A percentile compares a stretch with the other conserved stretches of the same genome.
Evolutionary conservation across 495 filamentous ascomycete species (phyloP).

Genomic region (Penicillium herquei): DNA sequence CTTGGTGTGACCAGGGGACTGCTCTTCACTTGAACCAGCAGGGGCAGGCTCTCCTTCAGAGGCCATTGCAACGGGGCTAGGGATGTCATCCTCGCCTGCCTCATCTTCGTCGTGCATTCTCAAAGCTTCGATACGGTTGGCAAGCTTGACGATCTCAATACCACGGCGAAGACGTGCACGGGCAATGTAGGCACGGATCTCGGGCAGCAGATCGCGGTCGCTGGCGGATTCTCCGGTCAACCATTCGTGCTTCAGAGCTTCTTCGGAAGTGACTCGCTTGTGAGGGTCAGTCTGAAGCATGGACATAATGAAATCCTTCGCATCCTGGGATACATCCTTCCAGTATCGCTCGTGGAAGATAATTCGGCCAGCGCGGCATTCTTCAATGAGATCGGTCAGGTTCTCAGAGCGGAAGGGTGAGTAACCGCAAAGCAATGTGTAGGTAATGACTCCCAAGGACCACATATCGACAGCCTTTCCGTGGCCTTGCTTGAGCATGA

Average conservation of each 20-base stretch:
- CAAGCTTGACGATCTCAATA: constrained; percentile 94
- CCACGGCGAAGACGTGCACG: constrained; percentile 86
- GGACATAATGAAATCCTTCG: constrained; percentile 87
- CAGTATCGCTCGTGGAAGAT: constrained; percentile 99
- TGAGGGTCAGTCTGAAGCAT: constrained; percentile 78
- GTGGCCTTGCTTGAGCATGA: constrained; percentile 97
- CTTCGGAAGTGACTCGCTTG: constrained; percentile 74
- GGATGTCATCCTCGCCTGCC: constrained; percentile 73
- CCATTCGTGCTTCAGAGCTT: constrained; percentile 85
- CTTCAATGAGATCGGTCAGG: constrained; percentile 89
- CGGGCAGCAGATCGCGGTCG: constrained; percentile 94
- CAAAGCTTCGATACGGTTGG: constrained; percentile 95
- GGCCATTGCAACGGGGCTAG: constrained; percentile 52
- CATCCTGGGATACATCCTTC: constrained; percentile 94
- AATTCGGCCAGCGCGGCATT: constrained; percentile 84
- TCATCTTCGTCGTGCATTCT: constrained; percentile 93
- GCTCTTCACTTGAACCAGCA: constrained; percentile 8
- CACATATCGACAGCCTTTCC: constrained; percentile 99
- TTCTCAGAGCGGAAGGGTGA: constrained; percentile 96
- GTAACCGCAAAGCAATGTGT: constrained; percentile 98
- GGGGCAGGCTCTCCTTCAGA: constrained; percentile 18
- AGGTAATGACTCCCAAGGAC: constrained; percentile 98
- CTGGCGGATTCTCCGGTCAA: constrained; percentile 86
- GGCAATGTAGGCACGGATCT: constrained; percentile 93
- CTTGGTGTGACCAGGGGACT: constrained; percentile 29